phyloP scores from a whole-genome alignment of 345 rosid genomes.

The Punica granatum region DNA sequence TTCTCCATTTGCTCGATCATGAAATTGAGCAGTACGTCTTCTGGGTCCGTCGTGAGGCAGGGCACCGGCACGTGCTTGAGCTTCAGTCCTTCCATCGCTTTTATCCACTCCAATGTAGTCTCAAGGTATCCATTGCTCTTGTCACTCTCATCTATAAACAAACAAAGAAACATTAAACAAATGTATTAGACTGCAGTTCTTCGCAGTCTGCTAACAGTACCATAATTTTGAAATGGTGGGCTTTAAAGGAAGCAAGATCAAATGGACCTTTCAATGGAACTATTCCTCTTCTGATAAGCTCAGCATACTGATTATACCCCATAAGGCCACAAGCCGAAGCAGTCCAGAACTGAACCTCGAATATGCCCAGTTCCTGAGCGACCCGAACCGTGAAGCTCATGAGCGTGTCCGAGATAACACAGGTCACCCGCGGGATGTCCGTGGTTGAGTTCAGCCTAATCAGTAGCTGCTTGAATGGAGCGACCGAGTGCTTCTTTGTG shows the following conservation, averaged over 20 bases:
- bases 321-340: slow-evolving; percentile 20
- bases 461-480: slow-evolving; percentile 24
- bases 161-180: too few species aligned
- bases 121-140: too few species aligned
- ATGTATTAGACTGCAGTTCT: background rate
- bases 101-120: too few species aligned
- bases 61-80: slow-evolving; percentile 17
- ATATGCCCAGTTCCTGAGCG: slow-evolving; percentile 19
- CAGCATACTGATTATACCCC: slow-evolving; percentile 13
- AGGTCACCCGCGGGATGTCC: slow-evolving; percentile 15
- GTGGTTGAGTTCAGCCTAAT: slow-evolving; percentile 10
- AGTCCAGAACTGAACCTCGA: slow-evolving; percentile 19
- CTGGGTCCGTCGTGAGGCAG: slow-evolving; percentile 8
- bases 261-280: slow-evolving; percentile 23
- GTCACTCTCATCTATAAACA: too few species aligned
- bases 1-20: slow-evolving; percentile 9
- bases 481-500: slow-evolving; percentile 15
- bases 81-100: slow-evolving; percentile 10
- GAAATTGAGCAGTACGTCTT: slow-evolving; percentile 14
- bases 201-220: too few species aligned
- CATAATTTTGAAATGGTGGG: background rate
- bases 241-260: background rate
- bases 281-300: slow-evolving; percentile 18
- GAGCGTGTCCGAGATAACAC: slow-evolving; percentile 21
- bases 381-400: slow-evolving; percentile 25